Percentiles rank a stretch among this genome's conserved stretches.
Evolutionary conservation across 345 rosid species (phyloP).

Genomic region (Lumnitzera racemosa): DNA sequence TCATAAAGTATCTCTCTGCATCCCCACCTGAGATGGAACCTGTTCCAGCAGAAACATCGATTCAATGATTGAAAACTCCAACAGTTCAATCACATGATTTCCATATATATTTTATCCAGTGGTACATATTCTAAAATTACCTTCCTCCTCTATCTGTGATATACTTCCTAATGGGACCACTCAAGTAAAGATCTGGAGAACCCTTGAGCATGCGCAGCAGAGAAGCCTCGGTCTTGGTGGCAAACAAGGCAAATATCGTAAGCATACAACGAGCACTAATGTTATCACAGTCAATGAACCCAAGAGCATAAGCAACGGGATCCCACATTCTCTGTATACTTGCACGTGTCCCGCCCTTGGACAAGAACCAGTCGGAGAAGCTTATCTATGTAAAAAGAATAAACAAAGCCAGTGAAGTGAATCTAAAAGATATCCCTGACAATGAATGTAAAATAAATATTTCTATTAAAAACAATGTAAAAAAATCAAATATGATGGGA

Average conservation of each 20-base stretch:
- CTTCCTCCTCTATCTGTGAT: slow-evolving; percentile 87
- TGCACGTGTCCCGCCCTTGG: slow-evolving; percentile 84
- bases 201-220: slow-evolving; percentile 98
- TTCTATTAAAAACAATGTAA: too few species aligned
- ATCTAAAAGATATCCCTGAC: too few species aligned
- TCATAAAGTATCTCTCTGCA: slow-evolving; percentile 82
- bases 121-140: slow-evolving; percentile 19
- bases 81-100: neutral
- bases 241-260: slow-evolving; percentile 94
- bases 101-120: neutral
- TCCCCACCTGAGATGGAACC: slow-evolving; percentile 99
- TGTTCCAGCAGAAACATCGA: slow-evolving; percentile 29
- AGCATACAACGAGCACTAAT: slow-evolving; percentile 99
- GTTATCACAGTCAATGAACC: slow-evolving; percentile 97
- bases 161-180: slow-evolving; percentile 88
- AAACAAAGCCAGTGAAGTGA: neutral
- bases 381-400: slow-evolving; percentile 52
- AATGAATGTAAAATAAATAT: too few species aligned
- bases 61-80: neutral
- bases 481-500: too few species aligned
- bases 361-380: slow-evolving; percentile 97
- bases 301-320: slow-evolving; percentile 99
- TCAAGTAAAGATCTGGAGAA: slow-evolving; percentile 87
- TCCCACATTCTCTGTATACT: slow-evolving; percentile 99
- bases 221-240: slow-evolving; percentile 99